These are phyloP conservation scores for Thelephora aurantiotincta DNA, from an alignment of 768 basidiomycete genomes.

Conservation along the genomic window DNA sequence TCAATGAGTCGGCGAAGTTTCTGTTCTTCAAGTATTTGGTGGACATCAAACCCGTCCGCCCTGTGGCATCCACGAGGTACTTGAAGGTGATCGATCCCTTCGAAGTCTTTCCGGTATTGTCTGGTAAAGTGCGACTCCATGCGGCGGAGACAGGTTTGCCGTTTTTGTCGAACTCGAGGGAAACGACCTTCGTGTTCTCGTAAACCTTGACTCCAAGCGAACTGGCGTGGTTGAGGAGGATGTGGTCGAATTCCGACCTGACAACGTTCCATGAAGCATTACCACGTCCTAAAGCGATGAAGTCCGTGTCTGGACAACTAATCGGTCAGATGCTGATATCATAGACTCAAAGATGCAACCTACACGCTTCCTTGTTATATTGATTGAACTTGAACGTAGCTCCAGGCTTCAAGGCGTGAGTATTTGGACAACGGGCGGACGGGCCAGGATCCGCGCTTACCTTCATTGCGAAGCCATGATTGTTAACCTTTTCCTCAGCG, in stretches of 20 bases:
- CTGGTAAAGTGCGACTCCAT: conserved; percentile 31
- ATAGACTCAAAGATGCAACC: conserved; percentile 10
- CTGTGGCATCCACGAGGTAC: conserved; percentile 61
- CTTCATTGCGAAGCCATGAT: conserved; percentile 33
- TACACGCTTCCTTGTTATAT: conserved; percentile 43
- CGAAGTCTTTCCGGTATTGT: conserved; percentile 11
- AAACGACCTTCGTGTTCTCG: conserved; percentile 29
- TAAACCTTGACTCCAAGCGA: conserved; percentile 33
- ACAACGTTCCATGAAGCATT: conserved; percentile 52
- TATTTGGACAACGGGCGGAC: not conserved
- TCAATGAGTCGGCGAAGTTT: conserved; percentile 50
- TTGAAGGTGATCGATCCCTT: conserved; percentile 46
- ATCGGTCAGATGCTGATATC: no score
- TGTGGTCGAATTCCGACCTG: conserved; percentile 42
- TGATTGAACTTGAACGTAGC: conserved; percentile 46
- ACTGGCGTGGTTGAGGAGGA: conserved; percentile 42
- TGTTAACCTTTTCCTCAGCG: conserved; percentile 27
- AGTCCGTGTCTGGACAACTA: conserved; percentile 34
- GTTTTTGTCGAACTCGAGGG: conserved; percentile 25
- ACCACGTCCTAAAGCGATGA: conserved; percentile 31
- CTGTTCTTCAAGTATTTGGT: conserved; percentile 55
- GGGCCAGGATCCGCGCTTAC: conserved; percentile 14
- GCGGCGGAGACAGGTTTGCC: conserved; percentile 34
- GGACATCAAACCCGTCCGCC: conserved; percentile 59
- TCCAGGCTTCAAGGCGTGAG: conserved; percentile 30